Base-by-base conservation (phyloP, 805 yeast genomes). In the Saccharomycopsis sp. region DNA sequence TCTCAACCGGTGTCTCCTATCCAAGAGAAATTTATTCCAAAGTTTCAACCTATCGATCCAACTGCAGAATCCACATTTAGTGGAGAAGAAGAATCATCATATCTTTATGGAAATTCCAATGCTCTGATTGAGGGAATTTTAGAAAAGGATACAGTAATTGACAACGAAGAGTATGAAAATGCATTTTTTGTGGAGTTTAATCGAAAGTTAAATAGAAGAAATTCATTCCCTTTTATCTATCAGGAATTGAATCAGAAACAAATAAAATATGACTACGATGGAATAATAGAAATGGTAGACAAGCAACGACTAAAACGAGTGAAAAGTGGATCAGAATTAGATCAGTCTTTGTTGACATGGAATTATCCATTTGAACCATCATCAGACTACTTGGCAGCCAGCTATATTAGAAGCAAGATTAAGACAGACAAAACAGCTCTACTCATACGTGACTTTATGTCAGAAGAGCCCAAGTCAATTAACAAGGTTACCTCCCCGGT, bases 291-390 rank as follows among this genome's bases (percentile, higher is more conserved):
- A 3, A 24, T 33, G 14, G 4, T 45, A 50, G 1, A 45, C 26
- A 3, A n/a, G 17, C 1, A 21, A 36, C 20, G 37, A 42, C 7
- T 40, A 45, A 59, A 53, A 50, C 53, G 74, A 43, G 51, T 60
- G n/a, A 56, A 57, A 35, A 69, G 75, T 28, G 64, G 67, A 38
- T 60, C 69, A 4, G 49, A 55, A 17, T 46, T 64, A 4, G 69
- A 62, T 26, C 51, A 51, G 1, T 41, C 51, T 4, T 38, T 60
- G 1, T 39, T 49, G 9, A 7, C 27, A 3, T 52, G 52, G 59
- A 44, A 9, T 23, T 52, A 22, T 32, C 52, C 52, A n/a, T 53
- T 43, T 5, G 40, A 43, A 6, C 23, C 44, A 4, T 46, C 56
- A 20, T 2, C 41, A 47, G 39, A 17, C 27, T 17, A 19, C 7